Evolutionary conservation across 495 filamentous ascomycete genomes (phyloP), one percentile per base, ranked within the genome.

Genomic region (Aspergillus nanangensis): DNA sequence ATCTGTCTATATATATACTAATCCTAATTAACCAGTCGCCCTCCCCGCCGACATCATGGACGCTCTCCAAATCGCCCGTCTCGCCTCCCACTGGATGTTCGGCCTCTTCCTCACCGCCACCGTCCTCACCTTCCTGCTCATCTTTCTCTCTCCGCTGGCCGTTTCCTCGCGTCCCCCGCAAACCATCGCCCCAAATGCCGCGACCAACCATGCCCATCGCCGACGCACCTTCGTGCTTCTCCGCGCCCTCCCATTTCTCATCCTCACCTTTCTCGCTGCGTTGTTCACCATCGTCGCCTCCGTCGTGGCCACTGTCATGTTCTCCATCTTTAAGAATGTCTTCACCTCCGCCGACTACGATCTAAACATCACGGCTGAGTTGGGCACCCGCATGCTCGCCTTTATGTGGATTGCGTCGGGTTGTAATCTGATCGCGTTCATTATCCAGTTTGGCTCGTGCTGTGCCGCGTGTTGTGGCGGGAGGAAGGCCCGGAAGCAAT

Each of bases 81-180:
- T 79, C n/a, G 86, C 84, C n/a, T 90, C 82, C 4, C 80, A 91
- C 53, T 81, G 85, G 74, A 95, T 96, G 90, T 96, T 94, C 60
- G 90, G 77, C 42, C 82, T 92, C 62, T 95, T 93, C 71, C 57
- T 96, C 5, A 73, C 81, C 1, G 81, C 80, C 8, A 66, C 80
- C 32, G 71, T 85, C 41, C 69, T 94, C 41, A 79, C 76, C 53
- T 82, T 86, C 41, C 54, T 92, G 41, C 69, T 85, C 50, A 79
- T 90, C 55, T 76, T 87, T 60, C 53, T 87, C 33, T 72, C 77
- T n/a, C 71, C 75, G 0, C 52, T 77, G 5, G 77, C 70, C 21
- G 65, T 81, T 47, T 82, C 65, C 51, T 74, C 65, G 19, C 77
- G 79, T 33, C 79, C 71, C 33, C 72, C 58, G 8, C 74, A 71